These are phyloP conservation scores for Ophiocordyceps polyrhachis-furcata DNA, from an alignment of 2,329 filamentous ascomycete genomes.

Conservation along the genomic window DNA sequence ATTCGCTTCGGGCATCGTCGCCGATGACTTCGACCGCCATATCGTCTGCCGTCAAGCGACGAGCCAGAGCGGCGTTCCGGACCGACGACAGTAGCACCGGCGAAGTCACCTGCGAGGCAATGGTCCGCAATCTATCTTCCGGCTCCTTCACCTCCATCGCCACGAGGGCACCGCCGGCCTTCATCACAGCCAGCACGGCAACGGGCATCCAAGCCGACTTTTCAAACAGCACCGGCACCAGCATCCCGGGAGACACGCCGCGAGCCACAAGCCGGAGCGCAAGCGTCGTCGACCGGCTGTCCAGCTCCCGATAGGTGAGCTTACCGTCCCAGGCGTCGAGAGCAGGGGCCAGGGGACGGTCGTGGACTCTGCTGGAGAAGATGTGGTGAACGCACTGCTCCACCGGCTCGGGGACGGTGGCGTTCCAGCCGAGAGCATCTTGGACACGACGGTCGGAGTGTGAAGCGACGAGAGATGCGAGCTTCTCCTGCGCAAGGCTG, in stretches of 20 bases:
- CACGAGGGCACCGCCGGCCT: conserved; percentile 10
- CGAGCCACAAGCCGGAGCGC: conserved; percentile 1
- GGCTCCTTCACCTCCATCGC: conserved; percentile 4
- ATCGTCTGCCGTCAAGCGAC: not conserved
- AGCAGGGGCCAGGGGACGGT: conserved; percentile 4
- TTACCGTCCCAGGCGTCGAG: conserved; percentile 10
- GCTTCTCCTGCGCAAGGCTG: not conserved
- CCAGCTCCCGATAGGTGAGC: conserved; percentile 8
- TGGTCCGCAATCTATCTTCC: conserved; percentile 1
- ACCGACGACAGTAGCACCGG: conserved; percentile 1
- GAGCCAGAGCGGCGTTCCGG: not conserved
- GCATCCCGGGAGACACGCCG: conserved; percentile 7
- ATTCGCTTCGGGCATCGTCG: not conserved
- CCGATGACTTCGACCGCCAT: not conserved
- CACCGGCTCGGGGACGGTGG: conserved; percentile 1
- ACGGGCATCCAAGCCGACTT: conserved; percentile 15
- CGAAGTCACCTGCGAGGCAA: conserved; percentile 1
- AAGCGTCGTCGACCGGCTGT: conserved; percentile 2
- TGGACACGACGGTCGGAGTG: not conserved
- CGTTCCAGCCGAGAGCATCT: conserved; percentile 4
- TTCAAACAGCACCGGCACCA: conserved; percentile 16
- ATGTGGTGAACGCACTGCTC: conserved; percentile 7
- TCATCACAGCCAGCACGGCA: conserved; percentile 14
- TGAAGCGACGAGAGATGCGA: not conserved
- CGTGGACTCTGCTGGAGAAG: conserved; percentile 3